phyloP scores from a whole-genome alignment of 371 early-diverging fungal species.

The Synchytrium microbalum region DNA sequence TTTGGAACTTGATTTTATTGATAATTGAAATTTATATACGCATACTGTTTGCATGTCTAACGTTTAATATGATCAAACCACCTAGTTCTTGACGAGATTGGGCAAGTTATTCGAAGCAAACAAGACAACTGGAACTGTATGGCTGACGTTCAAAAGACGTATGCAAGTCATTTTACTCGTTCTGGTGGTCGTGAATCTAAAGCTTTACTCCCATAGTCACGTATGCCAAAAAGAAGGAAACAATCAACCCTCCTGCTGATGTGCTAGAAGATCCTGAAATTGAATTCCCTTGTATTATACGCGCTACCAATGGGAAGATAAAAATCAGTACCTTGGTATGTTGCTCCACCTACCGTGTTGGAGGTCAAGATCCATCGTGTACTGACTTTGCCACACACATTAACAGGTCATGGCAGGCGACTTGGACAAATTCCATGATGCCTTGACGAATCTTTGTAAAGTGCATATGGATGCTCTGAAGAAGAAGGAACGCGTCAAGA shows the following conservation, averaged over 20 bases:
- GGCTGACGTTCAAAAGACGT: slow-evolving; percentile 41
- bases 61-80: neutral
- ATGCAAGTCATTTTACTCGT: neutral
- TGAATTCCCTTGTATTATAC: slow-evolving; percentile 31
- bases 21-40: neutral
- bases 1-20: neutral
- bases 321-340: slow-evolving; percentile 34
- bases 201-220: too few relatives aligned
- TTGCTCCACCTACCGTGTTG: neutral
- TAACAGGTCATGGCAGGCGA: slow-evolving; percentile 29
- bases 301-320: slow-evolving; percentile 23
- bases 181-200: neutral
- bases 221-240: too few relatives aligned
- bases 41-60: neutral
- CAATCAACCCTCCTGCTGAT: too few relatives aligned
- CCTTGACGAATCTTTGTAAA: slow-evolving; percentile 37
- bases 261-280: neutral
- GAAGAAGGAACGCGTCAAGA: slow-evolving; percentile 43
- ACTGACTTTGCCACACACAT: neutral
- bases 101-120: slow-evolving; percentile 21
- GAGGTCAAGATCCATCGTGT: neutral
- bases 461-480: slow-evolving; percentile 44
- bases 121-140: slow-evolving; percentile 27
- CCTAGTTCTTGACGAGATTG: slow-evolving; percentile 29
- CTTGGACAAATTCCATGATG: slow-evolving; percentile 38